Base-by-base conservation (phyloP, 768 basidiomycete genomes). In the Podaxis pistillaris region DNA sequence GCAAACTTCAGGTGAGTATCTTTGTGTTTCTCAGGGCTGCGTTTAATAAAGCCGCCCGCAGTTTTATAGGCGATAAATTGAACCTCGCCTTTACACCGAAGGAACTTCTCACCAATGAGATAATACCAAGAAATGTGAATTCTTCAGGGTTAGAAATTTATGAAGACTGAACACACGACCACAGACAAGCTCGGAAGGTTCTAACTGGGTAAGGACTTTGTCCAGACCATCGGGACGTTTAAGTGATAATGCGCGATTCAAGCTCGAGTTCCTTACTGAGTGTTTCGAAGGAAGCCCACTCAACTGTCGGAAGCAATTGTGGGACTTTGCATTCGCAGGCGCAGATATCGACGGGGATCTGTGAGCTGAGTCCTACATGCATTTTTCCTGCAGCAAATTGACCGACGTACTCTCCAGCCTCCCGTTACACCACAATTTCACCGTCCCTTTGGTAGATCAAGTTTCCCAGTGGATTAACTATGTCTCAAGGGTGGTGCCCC, bases 281-380 rank as follows among this genome's bases (percentile, higher is more conserved):
- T 86, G 83, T 64, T 76, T 79, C 61, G 66, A 68, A 50, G 84
- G 83, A 8, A 72, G 62, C 24, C 83, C 83, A 0, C 74, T 75
- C 12, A 37, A 66, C 7, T 85, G 84, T 69, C 44, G 66, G 3
- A 78, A 70, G 63, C 82, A 84, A 60, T 73, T 84, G 12, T 86
- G 83, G 82, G 72, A 84, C 68, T 84, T 86, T 65, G 80, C 84
- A 0, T 84, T 83, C 68, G 83, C 83, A 8, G 84, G 83, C 15
- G 72, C 81, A 40, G 81, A 83, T 66, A 82, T 82, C 49, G 75
- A 78, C 56, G 72, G 63, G 37, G 68, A 68, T 12, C 67, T 82
- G 78, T 79, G 61, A 30, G 75, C 66, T 44, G 37, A 47, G 54
- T 15, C 15, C 24, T 38, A 51, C 33, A 24, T 52, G 6, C 22